phyloP scores from a whole-genome alignment of 2,329 filamentous ascomycete genomes.

The Colletotrichum noveboracense region DNA sequence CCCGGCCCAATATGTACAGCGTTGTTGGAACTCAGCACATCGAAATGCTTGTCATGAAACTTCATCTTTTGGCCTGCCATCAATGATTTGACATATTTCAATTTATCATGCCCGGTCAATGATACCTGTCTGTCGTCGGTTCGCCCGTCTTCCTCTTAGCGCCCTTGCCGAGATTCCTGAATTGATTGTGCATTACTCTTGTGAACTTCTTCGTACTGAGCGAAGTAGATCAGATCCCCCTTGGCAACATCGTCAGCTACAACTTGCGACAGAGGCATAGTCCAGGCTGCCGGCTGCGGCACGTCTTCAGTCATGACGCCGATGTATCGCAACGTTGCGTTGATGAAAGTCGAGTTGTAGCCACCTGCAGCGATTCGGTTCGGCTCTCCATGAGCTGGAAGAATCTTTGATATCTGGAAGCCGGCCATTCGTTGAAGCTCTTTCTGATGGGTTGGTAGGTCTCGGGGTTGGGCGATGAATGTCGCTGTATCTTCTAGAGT shows the following conservation, averaged over 20 bases:
- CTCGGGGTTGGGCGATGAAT: constrained; percentile 11
- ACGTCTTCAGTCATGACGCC: constrained; percentile 16
- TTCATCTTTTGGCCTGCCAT: neutral
- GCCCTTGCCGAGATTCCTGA: neutral
- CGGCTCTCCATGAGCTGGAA: constrained; percentile 14
- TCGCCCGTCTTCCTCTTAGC: no score
- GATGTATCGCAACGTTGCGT: constrained; percentile 13
- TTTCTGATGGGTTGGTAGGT: neutral
- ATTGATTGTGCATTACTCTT: constrained; percentile 12
- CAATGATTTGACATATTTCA: neutral
- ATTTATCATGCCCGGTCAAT: neutral
- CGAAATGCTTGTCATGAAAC: accelerated
- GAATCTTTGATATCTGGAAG: constrained; percentile 13
- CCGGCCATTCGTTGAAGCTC: constrained; percentile 6
- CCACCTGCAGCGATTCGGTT: constrained; percentile 3
- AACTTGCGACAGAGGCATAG: constrained; percentile 7
- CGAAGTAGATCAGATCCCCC: constrained; percentile 17
- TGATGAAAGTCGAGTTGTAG: constrained; percentile 17
- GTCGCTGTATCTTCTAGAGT: constrained; percentile 17
- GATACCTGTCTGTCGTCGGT: accelerated
- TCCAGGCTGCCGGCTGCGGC: constrained; percentile 10
- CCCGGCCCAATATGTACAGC: neutral
- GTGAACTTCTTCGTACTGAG: constrained; percentile 18
- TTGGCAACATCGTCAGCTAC: constrained; percentile 7
- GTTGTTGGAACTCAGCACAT: neutral